Percentiles rank a stretch among this genome's conserved stretches.
phyloP scores from a whole-genome alignment of 495 filamentous ascomycete species.

The Neurospora sp. region DNA sequence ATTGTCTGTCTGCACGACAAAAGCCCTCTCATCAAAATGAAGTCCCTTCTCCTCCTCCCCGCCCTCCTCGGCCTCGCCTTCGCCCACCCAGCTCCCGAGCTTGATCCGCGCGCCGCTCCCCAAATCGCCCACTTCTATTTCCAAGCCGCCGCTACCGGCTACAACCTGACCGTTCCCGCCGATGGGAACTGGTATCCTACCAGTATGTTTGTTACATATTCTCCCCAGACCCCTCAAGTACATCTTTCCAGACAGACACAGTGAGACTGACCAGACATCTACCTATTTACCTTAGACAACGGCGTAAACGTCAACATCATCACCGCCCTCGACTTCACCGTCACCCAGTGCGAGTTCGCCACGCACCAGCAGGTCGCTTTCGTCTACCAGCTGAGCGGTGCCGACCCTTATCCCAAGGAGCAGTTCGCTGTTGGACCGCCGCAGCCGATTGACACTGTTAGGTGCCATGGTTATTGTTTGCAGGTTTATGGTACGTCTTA shows the following conservation, averaged over 20 bases:
- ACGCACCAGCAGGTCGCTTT: constrained; percentile 11
- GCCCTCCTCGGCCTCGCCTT: constrained; percentile 6
- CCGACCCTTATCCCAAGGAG: constrained; percentile 9
- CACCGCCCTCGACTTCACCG: constrained; percentile 21
- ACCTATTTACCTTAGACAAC: constrained; percentile 10
- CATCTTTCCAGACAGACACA: no score
- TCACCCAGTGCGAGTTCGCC: constrained; percentile 15
- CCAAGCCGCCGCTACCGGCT: constrained; percentile 19
- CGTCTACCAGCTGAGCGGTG: constrained; percentile 4
- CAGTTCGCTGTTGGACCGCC: constrained; percentile 24
- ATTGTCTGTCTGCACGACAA: background rate
- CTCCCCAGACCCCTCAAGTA: background rate
- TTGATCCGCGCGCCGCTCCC: constrained; percentile 11
- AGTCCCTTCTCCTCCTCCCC: constrained; percentile 3
- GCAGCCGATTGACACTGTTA: constrained; percentile 16
- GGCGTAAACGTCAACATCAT: constrained; percentile 18
- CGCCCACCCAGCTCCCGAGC: constrained; percentile 4
- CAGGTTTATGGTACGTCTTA: constrained; percentile 4
- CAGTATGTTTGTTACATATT: constrained; percentile 6
- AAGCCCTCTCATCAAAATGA: constrained; percentile 3
- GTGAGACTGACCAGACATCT: background rate
- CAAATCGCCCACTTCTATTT: constrained; percentile 22
- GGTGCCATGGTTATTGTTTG: constrained; percentile 20
- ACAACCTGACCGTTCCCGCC: constrained; percentile 19
- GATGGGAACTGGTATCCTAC: constrained; percentile 15